Conservation (phyloP, 148 eudicot genomes). For the Mesembryanthemum crystallinum region DNA sequence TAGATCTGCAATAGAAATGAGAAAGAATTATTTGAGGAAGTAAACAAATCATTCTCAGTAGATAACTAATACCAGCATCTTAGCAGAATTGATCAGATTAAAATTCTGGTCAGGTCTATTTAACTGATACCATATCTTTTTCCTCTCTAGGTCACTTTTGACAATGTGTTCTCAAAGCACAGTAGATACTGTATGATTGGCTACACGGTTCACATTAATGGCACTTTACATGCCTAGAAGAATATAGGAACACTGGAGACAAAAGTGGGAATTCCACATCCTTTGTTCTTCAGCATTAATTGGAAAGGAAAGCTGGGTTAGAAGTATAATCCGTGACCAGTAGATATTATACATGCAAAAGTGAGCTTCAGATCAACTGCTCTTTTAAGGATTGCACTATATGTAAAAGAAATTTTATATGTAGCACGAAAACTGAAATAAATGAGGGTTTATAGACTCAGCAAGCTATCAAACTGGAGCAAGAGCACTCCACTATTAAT, state of each 20-base stretch:
- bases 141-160: background rate
- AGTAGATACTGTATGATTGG: too few relatives aligned
- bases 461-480: background rate
- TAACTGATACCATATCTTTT: background rate
- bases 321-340: background rate
- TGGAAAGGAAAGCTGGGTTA: background rate
- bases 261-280: background rate
- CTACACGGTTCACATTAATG: background rate
- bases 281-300: background rate
- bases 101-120: background rate
- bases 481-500: background rate
- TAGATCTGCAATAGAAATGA: slow-evolving; percentile 42
- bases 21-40: background rate
- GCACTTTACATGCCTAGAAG: background rate
- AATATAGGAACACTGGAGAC: background rate
- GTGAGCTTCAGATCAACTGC: too few relatives aligned
- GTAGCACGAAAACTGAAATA: background rate
- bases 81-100: background rate
- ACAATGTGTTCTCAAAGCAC: background rate
- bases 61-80: background rate
- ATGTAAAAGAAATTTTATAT: too few relatives aligned
- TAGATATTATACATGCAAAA: too few relatives aligned
- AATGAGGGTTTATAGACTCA: background rate
- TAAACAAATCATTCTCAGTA: background rate
- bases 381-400: too few relatives aligned